These are phyloP conservation scores for Fusarium chlamydosporum DNA, from an alignment of 2,329 filamentous ascomycete genomes.

Conservation along the genomic window DNA sequence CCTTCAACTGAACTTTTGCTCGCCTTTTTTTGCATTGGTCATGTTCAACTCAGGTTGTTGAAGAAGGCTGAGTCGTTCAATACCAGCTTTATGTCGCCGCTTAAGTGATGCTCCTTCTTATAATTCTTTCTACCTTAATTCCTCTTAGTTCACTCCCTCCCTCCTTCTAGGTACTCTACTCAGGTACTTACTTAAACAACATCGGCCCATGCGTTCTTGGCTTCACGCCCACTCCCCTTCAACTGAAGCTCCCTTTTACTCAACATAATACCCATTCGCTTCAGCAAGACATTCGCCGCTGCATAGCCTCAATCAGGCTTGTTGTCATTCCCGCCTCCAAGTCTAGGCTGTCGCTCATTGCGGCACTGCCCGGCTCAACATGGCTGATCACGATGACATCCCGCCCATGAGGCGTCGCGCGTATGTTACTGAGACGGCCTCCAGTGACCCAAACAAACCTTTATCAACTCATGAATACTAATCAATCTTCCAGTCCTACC, in stretches of 20 bases:
- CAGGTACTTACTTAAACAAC: slow-evolving; percentile 26
- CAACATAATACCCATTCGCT: slow-evolving; percentile 28
- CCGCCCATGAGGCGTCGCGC: slow-evolving; percentile 49
- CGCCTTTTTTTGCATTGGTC: slow-evolving; percentile 13
- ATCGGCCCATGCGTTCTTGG: slow-evolving; percentile 41
- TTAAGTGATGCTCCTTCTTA: slow-evolving; percentile 16
- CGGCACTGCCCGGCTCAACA: slow-evolving; percentile 35
- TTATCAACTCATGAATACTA: slow-evolving; percentile 36
- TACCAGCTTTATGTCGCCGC: slow-evolving; percentile 17
- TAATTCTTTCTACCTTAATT: slow-evolving; percentile 14
- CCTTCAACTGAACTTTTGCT: slow-evolving; percentile 29
- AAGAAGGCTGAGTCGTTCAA: slow-evolving; percentile 10
- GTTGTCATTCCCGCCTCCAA: slow-evolving; percentile 18
- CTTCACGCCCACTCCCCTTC: slow-evolving; percentile 46
- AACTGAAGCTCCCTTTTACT: slow-evolving; percentile 34
- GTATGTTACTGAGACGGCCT: slow-evolving; percentile 45
- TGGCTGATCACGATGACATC: slow-evolving; percentile 46
- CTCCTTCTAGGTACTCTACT: slow-evolving; percentile 3
- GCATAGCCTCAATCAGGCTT: slow-evolving; percentile 45
- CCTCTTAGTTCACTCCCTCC: slow-evolving; percentile 10
- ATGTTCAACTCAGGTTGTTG: slow-evolving; percentile 21
- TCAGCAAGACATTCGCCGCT: slow-evolving; percentile 32
- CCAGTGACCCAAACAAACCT: slow-evolving; percentile 13
- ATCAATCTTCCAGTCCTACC: slow-evolving; percentile 60
- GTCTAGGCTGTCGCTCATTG: slow-evolving; percentile 29